Conservation (phyloP, 805 yeast species). For the Kodamaea sagamina region DNA sequence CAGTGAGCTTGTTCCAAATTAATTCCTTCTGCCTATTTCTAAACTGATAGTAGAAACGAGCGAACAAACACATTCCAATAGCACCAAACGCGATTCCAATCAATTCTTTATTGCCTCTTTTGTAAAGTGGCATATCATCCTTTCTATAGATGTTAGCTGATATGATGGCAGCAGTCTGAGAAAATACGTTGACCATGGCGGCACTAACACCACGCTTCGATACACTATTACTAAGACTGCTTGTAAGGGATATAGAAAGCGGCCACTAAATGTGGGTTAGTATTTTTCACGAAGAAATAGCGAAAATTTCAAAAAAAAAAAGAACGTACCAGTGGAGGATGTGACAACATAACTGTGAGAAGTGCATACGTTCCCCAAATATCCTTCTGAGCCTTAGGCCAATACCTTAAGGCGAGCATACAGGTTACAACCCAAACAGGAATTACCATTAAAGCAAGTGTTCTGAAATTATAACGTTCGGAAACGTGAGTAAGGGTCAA, state of each 20-base stretch:
- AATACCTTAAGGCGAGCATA: conserved; percentile 33
- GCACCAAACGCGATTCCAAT: conserved; percentile 40
- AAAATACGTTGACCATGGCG: conserved; percentile 64
- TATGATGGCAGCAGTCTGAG: conserved; percentile 58
- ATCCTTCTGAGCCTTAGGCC: conserved; percentile 44
- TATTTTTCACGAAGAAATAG: too few species aligned
- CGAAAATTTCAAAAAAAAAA: too few species aligned
- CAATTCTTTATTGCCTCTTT: conserved; percentile 53
- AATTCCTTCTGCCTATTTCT: conserved; percentile 48
- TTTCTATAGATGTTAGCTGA: conserved; percentile 57
- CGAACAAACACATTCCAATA: conserved; percentile 29
- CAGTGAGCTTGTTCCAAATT: conserved; percentile 53
- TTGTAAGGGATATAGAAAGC: conserved; percentile 53
- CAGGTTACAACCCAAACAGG: conserved; percentile 25
- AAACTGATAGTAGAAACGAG: conserved; percentile 42
- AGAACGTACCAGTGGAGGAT: conserved; percentile 37
- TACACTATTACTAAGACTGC: too few species aligned
- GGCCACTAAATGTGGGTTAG: conserved; percentile 41
- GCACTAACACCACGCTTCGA: conserved; percentile 64
- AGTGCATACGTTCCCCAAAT: conserved; percentile 48
- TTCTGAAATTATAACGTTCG: conserved; percentile 24
- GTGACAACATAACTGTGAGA: conserved; percentile 41
- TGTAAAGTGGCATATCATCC: conserved; percentile 62
- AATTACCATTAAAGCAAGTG: conserved; percentile 13
- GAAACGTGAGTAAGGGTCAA: conserved; percentile 24